Conservation (phyloP, 768 basidiomycete genomes). For the Fibroporia radiculosa region DNA sequence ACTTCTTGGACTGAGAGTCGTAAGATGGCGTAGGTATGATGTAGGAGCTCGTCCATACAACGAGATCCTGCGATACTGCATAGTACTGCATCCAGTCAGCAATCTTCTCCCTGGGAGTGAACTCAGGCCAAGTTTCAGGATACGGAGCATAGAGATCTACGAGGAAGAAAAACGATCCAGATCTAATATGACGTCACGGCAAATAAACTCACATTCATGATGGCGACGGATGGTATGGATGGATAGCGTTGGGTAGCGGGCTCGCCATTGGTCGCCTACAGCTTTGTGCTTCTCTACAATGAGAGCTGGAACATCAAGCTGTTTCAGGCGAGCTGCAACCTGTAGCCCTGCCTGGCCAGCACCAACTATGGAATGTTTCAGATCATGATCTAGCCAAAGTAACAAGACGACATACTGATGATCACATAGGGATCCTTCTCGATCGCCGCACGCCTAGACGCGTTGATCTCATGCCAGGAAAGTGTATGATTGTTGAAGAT, state of each 20-base stretch:
- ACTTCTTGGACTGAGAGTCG: constrained; percentile 23
- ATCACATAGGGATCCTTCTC: constrained; percentile 33
- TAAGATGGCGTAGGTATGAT: constrained; percentile 27
- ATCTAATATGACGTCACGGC: too few relatives aligned
- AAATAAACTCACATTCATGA: too few relatives aligned
- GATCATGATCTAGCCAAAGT: background rate
- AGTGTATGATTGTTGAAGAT: constrained; percentile 29
- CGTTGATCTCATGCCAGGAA: constrained; percentile 19
- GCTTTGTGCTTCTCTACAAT: constrained; percentile 28
- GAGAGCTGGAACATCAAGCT: constrained; percentile 31
- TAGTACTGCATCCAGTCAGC: constrained; percentile 40
- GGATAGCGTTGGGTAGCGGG: constrained; percentile 33
- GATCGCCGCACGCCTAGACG: constrained; percentile 26
- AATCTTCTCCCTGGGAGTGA: constrained; percentile 33
- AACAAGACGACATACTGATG: constrained; percentile 23
- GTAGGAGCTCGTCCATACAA: constrained; percentile 33
- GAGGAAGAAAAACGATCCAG: too few relatives aligned
- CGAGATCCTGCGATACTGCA: constrained; percentile 31
- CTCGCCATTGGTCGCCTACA: constrained; percentile 36
- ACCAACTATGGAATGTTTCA: constrained; percentile 25
- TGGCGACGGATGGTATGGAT: constrained; percentile 30
- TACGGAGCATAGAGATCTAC: constrained; percentile 33
- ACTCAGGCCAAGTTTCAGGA: constrained; percentile 34
- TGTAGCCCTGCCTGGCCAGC: constrained; percentile 36
- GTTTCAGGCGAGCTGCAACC: constrained; percentile 34